Base-by-base conservation (phyloP, 202 grass and related monocot genomes). In the Panicum virgatum region DNA sequence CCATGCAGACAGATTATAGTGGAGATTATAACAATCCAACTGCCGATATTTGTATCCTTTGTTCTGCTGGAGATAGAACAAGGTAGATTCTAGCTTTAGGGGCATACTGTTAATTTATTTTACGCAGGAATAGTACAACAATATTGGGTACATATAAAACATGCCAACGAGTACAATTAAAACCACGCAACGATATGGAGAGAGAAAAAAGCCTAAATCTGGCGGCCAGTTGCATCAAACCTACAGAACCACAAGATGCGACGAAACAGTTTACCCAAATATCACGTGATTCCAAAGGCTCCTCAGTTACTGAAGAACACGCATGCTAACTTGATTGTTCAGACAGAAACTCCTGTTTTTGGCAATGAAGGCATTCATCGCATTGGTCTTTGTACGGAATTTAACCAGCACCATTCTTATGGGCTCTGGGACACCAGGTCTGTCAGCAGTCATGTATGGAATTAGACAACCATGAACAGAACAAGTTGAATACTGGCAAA, bases 301-400 rank as follows among this genome's bases (percentile, higher is more conserved):
- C 93, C 53, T 96, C 80, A 18, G n/a, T 84, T 89, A 98, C 60
- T 98, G 92, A 56, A 98, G 89, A 83, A 96, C 69, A 10, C 91
- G 79, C 57, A 98, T 38, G n/a, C 76, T 90, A 61, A 96, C 38
- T 38, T 86, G 80, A 80, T 68, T 86, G 65, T 88, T 96, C 47
- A 96, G 83, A 69, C 96, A 98, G 88, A 98, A 98, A 75, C 45
- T 54, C 80, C 75, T 95, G 69, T 92, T 95, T 80, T 96, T 96
- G 23, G 75, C 54, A 66, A 84, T 51, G 76, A 90, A 82, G 63
- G 96, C 92, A 76, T 92, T 91, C 69, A 74, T 77, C 0, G 92
- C 90, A 73, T 98, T 92, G 15, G 83, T 74, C 73, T 82, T 92
- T n/a, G 90, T 87, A 12, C n/a, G 60, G 45, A 90, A 98, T 48